phyloP scores from a whole-genome alignment of 2,329 filamentous ascomycete genomes.

The Dryadomyces quercus-mongolicae region DNA sequence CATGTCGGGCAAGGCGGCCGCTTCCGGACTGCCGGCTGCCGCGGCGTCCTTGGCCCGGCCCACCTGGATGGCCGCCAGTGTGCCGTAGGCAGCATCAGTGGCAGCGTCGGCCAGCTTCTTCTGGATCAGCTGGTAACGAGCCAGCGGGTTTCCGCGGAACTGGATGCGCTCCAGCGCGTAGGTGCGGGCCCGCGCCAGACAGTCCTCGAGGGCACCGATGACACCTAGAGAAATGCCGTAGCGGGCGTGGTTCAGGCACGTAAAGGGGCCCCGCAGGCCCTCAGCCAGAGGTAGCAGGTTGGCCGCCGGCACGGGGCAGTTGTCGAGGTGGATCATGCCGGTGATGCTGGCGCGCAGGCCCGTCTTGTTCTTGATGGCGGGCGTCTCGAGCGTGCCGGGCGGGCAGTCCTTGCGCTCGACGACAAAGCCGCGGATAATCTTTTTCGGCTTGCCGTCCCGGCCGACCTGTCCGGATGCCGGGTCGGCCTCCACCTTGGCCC shows the following conservation, averaged over 20 bases:
- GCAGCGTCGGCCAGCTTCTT: constrained; percentile 92
- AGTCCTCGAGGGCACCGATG: constrained; percentile 90
- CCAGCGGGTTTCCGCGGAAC: constrained; percentile 90
- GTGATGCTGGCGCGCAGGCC: constrained; percentile 87
- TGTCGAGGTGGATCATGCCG: constrained; percentile 94
- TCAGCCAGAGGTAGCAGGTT: constrained; percentile 93
- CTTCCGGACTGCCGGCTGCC: constrained; percentile 53
- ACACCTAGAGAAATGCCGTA: constrained; percentile 91
- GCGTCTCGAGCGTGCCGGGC: constrained; percentile 80
- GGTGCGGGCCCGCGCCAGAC: constrained; percentile 63
- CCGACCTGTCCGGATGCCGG: constrained; percentile 53
- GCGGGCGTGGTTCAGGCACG: constrained; percentile 85
- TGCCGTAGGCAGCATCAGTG: constrained; percentile 84
- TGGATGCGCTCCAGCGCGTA: constrained; percentile 92
- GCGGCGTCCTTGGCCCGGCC: constrained; percentile 77
- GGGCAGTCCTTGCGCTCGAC: constrained; percentile 79
- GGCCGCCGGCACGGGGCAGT: constrained; percentile 72
- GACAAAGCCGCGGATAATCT: constrained; percentile 70
- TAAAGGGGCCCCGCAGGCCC: constrained; percentile 79
- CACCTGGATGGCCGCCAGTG: constrained; percentile 82
- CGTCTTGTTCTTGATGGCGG: constrained; percentile 88
- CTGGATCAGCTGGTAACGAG: constrained; percentile 93
- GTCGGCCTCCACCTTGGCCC: constrained; percentile 77
- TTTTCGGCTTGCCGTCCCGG: constrained; percentile 8
- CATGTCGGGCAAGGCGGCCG: constrained; percentile 82